phyloP scores from a whole-genome alignment of 2,329 filamentous ascomycete genomes.

The Arthrinium phaeospermum region DNA sequence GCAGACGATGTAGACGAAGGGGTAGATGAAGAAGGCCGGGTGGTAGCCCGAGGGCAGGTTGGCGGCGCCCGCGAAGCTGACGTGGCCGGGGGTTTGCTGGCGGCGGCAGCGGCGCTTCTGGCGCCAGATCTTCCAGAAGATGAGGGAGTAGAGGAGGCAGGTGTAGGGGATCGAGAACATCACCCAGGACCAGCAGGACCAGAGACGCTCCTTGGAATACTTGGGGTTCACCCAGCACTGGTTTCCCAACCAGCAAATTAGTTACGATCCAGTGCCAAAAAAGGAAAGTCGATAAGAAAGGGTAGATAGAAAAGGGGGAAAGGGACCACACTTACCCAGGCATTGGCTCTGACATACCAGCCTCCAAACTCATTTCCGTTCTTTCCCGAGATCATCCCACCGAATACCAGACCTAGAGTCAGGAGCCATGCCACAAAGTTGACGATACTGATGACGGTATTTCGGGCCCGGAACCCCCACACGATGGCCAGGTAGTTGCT shows the following conservation, averaged over 20 bases:
- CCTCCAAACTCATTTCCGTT: constrained; percentile 20
- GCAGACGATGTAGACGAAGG: constrained; percentile 28
- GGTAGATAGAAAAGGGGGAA: neutral
- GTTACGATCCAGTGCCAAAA: neutral
- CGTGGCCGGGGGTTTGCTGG: constrained; percentile 19
- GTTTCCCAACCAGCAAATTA: neutral
- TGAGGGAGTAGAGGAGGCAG: constrained; percentile 23
- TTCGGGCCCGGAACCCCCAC: constrained; percentile 17
- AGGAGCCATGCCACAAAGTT: constrained; percentile 20
- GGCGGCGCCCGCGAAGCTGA: neutral
- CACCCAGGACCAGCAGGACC: constrained; percentile 27
- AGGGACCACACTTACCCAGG: constrained; percentile 20
- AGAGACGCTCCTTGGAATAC: constrained; percentile 24
- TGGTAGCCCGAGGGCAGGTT: constrained; percentile 27
- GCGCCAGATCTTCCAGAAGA: constrained; percentile 26
- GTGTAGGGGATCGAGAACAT: constrained; percentile 23
- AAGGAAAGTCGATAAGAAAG: neutral
- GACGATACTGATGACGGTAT: neutral
- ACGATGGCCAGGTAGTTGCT: constrained; percentile 25
- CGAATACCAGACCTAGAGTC: neutral
- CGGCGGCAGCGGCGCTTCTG: constrained; percentile 23
- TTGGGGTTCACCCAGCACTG: constrained; percentile 28
- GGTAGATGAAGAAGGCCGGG: constrained; percentile 29
- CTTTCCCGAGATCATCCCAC: constrained; percentile 15
- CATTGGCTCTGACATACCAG: constrained; percentile 23